A percentile compares a stretch with the other conserved stretches of the same genome.
Evolutionary conservation across 129 eudicot genomes (phyloP).

Genomic region (Artemisia tridentata): DNA sequence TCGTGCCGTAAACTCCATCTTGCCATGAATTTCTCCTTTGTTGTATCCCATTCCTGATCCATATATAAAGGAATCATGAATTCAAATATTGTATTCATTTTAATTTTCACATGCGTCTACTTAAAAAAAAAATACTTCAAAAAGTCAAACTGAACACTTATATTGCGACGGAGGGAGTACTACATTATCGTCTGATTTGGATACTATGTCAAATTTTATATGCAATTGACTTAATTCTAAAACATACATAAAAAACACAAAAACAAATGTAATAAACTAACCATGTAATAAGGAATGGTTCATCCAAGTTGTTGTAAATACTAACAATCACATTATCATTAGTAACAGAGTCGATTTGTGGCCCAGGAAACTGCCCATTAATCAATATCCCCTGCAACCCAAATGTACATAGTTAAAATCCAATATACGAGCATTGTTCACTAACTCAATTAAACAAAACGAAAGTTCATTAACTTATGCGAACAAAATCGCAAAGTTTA

Average conservation of each 20-base stretch:
- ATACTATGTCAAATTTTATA: neutral
- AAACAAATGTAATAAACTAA: conserved; percentile 11
- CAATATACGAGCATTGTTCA: no score
- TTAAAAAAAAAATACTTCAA: no score
- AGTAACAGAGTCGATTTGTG: conserved; percentile 51
- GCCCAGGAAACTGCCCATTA: conserved; percentile 73
- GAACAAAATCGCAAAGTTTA: no score
- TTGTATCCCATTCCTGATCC: conserved; percentile 58
- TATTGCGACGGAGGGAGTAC: no score
- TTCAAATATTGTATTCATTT: neutral
- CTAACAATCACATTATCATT: conserved; percentile 61
- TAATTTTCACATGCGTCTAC: neutral
- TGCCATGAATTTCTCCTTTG: conserved; percentile 78
- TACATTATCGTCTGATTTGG: no score
- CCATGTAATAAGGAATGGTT: conserved; percentile 65
- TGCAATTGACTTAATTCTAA: neutral
- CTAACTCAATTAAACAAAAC: neutral
- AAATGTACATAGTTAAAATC: neutral
- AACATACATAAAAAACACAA: neutral
- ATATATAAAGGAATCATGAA: neutral
- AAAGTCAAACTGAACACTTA: no score
- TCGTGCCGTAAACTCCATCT: conserved; percentile 73
- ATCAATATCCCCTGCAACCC: conserved; percentile 58
- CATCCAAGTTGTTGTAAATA: conserved; percentile 50
- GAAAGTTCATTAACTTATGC: no score